Conservation (phyloP, 2,329 filamentous ascomycete species). For the Paecilomyces sp. region DNA sequence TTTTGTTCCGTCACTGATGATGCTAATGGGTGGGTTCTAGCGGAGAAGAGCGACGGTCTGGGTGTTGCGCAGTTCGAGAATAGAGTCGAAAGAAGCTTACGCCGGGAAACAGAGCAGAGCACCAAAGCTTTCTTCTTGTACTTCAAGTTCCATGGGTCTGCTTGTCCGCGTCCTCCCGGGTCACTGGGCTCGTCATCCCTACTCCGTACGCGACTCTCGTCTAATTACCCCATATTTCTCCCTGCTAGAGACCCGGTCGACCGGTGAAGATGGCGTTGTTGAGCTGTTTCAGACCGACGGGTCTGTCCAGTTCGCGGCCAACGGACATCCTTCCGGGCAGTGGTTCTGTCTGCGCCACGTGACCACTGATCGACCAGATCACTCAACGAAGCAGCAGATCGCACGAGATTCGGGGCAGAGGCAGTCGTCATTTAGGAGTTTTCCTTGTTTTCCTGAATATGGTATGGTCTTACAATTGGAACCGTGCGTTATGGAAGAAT, state of each 20-base stretch:
- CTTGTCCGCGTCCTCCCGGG: not conserved
- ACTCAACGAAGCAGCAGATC: not conserved
- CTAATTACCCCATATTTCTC: not conserved
- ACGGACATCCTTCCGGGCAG: not conserved
- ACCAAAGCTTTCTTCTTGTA: not conserved
- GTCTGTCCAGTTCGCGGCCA: not conserved
- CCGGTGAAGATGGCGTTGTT: not conserved
- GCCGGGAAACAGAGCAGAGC: not conserved
- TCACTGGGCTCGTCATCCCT: not conserved
- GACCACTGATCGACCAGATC: not conserved
- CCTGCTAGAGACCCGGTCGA: not conserved
- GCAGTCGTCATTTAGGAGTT: not conserved
- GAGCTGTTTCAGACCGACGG: not conserved
- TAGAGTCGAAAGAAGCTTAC: not conserved
- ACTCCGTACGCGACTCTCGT: not conserved
- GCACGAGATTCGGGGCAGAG: not conserved
- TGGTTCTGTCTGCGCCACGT: not conserved
- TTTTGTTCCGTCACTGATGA: not conserved
- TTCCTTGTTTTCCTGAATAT: not conserved
- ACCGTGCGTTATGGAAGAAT: not conserved
- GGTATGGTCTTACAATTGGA: not conserved
- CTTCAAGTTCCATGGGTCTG: not conserved
- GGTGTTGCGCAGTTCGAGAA: not conserved
- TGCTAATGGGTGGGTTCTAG: not conserved
- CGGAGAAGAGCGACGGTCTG: conserved; percentile 6